These are phyloP conservation scores for Colletotrichum australisinense DNA, from an alignment of 2,329 filamentous ascomycete genomes.

Conservation along the genomic window DNA sequence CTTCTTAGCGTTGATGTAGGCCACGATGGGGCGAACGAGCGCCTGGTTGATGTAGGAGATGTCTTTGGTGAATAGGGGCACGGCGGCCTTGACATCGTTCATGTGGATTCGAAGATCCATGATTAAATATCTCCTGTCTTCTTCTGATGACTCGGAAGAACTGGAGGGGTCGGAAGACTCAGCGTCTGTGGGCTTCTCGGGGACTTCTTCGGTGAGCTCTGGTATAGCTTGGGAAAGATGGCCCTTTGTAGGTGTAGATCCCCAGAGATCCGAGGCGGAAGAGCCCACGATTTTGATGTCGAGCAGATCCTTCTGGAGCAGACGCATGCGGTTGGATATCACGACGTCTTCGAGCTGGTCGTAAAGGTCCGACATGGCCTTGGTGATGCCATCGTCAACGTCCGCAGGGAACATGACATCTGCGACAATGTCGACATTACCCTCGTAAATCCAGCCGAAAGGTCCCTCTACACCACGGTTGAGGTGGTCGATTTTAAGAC, in stretches of 20 bases:
- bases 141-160: conserved; percentile 40
- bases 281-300: conserved; percentile 20
- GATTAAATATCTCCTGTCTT: conserved; percentile 83
- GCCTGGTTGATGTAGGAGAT: conserved; percentile 97
- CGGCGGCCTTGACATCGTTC: conserved; percentile 92
- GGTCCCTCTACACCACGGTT: conserved; percentile 93
- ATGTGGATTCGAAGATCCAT: conserved; percentile 96
- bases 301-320: conserved; percentile 61
- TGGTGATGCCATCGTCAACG: conserved; percentile 86
- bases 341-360: conserved; percentile 95
- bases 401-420: conserved; percentile 96
- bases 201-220: background rate
- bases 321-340: conserved; percentile 77
- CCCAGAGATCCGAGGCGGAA: conserved; percentile 38
- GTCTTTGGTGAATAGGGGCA: conserved; percentile 91
- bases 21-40: conserved; percentile 93
- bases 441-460: conserved; percentile 98
- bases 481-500: conserved; percentile 92
- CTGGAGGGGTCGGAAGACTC: background rate
- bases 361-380: conserved; percentile 97
- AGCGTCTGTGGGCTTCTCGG: background rate
- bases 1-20: conserved; percentile 95
- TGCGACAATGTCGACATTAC: conserved; percentile 95
- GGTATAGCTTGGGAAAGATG: conserved; percentile 45
- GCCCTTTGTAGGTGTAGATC: conserved; percentile 44